phyloP scores from a whole-genome alignment of 148 eudicot genomes.

The Vaccinium vitisidaea region DNA sequence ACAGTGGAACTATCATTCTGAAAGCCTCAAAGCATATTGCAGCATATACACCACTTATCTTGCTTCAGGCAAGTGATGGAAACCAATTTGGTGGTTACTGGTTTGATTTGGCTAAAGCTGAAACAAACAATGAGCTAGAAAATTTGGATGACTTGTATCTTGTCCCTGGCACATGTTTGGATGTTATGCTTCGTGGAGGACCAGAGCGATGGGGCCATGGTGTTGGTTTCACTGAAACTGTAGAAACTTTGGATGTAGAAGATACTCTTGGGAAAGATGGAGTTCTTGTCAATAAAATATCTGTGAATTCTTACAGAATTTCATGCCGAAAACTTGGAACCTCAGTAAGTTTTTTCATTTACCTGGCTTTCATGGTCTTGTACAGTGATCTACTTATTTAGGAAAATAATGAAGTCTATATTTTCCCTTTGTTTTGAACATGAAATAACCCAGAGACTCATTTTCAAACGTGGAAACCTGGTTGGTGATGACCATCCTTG shows the following conservation, averaged over 20 bases:
- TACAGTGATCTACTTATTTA: conserved; percentile 7
- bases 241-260: conserved; percentile 46
- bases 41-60: conserved; percentile 59
- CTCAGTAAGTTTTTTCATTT: conserved; percentile 44
- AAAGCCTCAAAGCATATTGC: conserved; percentile 62
- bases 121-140: conserved; percentile 31
- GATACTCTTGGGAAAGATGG: conserved; percentile 31
- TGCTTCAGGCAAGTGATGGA: conserved; percentile 78
- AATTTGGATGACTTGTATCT: conserved; percentile 57
- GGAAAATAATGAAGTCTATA: neutral
- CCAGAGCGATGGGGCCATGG: conserved; percentile 75
- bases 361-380: neutral
- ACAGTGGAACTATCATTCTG: conserved; percentile 42
- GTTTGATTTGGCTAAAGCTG: conserved; percentile 54
- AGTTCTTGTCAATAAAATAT: conserved; percentile 38
- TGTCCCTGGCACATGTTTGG: conserved; percentile 64
- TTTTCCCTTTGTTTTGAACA: conserved; percentile 11
- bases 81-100: conserved; percentile 90
- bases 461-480: conserved; percentile 88
- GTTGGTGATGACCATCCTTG: conserved; percentile 69
- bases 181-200: conserved; percentile 75
- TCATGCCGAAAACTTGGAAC: conserved; percentile 55
- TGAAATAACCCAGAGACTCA: conserved; percentile 39
- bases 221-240: conserved; percentile 57
- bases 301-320: conserved; percentile 48